Percentiles rank a stretch among this genome's conserved stretches.
Evolutionary conservation across 2,329 filamentous ascomycete genomes (phyloP).

Genomic region (Aspergillus felis): DNA sequence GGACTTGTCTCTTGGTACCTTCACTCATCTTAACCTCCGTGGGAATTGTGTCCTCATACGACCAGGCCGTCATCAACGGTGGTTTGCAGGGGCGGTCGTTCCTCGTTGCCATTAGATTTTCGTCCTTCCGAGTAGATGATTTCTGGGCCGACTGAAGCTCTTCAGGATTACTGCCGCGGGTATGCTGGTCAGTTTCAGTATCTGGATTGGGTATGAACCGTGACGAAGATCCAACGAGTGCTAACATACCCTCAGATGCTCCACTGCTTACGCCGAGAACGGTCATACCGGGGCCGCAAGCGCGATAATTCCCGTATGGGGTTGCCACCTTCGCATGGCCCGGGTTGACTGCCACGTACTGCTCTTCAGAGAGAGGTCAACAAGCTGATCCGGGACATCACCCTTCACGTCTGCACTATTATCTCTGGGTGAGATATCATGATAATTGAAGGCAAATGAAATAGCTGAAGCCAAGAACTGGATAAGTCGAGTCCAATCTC

Average conservation of each 20-base stretch:
- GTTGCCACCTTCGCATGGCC: constrained; percentile 24
- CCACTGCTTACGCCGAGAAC: constrained; percentile 3
- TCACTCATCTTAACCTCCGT: constrained; percentile 28
- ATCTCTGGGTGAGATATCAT: too few relatives aligned
- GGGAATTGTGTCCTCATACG: constrained; percentile 11
- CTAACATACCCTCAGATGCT: too few relatives aligned
- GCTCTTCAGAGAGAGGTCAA: neutral
- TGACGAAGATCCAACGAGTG: too few relatives aligned
- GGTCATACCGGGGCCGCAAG: constrained; percentile 10
- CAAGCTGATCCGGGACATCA: too few relatives aligned
- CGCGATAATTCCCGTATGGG: constrained; percentile 20
- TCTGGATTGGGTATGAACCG: constrained; percentile 4
- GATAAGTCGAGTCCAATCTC: too few relatives aligned
- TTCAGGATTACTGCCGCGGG: constrained; percentile 7
- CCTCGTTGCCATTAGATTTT: constrained; percentile 26
- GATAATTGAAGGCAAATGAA: too few relatives aligned
- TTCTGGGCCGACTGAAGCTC: constrained; percentile 7
- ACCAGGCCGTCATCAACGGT: constrained; percentile 20
- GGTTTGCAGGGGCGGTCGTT: constrained; percentile 12
- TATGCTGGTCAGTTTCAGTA: constrained; percentile 11
- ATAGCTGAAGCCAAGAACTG: too few relatives aligned
- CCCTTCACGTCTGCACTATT: too few relatives aligned
- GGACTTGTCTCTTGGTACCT: constrained; percentile 27
- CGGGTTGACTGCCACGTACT: constrained; percentile 14
- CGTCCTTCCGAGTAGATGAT: constrained; percentile 7